Conservation (phyloP, 495 filamentous ascomycete genomes). For the Aspergillus carlsbadensis region DNA sequence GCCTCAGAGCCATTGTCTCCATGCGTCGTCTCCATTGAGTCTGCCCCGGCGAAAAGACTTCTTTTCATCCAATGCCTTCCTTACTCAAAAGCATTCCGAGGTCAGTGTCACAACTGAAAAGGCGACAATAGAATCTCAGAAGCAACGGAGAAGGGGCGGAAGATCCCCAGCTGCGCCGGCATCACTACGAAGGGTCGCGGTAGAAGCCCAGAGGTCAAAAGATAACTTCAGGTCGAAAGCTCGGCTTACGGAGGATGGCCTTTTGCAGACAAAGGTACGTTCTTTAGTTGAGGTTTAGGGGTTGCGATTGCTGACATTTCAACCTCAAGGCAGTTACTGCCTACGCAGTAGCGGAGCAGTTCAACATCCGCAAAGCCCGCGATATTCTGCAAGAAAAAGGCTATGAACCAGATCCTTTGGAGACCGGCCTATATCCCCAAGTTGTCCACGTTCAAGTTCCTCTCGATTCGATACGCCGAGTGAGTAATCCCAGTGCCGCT, state of each 20-base stretch:
- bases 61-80: conserved; percentile 49
- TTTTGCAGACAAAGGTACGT: conserved; percentile 42
- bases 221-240: conserved; percentile 44
- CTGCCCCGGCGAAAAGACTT: conserved; percentile 44
- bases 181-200: conserved; percentile 57
- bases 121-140: conserved; percentile 25
- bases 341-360: conserved; percentile 82
- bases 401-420: conserved; percentile 61
- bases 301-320: conserved; percentile 21
- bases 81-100: conserved; percentile 36
- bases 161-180: conserved; percentile 52
- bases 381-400: conserved; percentile 70
- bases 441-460: conserved; percentile 63
- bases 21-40: conserved; percentile 34
- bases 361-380: conserved; percentile 71
- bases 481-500: conserved; percentile 52
- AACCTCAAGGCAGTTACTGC: conserved; percentile 66
- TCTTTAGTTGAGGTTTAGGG: not conserved
- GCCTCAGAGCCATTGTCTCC: conserved; percentile 38
- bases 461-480: conserved; percentile 49
- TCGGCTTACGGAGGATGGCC: conserved; percentile 41
- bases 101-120: conserved; percentile 22
- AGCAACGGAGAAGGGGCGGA: conserved; percentile 43
- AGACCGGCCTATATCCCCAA: conserved; percentile 62
- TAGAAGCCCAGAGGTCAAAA: conserved; percentile 59